Conservation (phyloP, 768 basidiomycete genomes). For the Hemileccinum rubropunctum region DNA sequence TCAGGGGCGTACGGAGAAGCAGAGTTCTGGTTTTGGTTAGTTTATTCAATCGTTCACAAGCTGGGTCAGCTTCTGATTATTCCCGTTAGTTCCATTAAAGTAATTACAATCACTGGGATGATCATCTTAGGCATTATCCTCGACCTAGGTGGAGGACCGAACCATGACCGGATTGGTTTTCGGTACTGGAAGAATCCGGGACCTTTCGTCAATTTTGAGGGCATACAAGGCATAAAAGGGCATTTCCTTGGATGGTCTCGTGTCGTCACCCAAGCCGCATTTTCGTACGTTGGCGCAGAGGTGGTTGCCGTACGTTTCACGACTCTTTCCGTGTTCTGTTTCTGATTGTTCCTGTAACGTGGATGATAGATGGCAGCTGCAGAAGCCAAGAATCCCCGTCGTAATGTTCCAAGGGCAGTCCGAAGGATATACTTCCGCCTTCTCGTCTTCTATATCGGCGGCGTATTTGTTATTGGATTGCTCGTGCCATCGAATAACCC, state of each 20-base stretch:
- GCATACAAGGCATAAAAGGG: constrained; percentile 40
- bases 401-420: constrained; percentile 35
- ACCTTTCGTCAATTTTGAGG: constrained; percentile 45
- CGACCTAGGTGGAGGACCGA: constrained; percentile 53
- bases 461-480: constrained; percentile 42
- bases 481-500: constrained; percentile 45
- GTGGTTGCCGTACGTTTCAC: constrained; percentile 32
- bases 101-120: constrained; percentile 41
- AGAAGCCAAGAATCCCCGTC: constrained; percentile 46
- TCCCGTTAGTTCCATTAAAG: constrained; percentile 45
- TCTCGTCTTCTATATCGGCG: constrained; percentile 33
- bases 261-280: constrained; percentile 54
- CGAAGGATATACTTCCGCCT: constrained; percentile 42
- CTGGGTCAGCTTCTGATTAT: background rate
- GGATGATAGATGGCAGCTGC: constrained; percentile 35
- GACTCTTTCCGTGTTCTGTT: background rate
- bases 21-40: constrained; percentile 44
- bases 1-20: constrained; percentile 39
- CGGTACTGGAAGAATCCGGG: constrained; percentile 51
- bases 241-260: constrained; percentile 48
- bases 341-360: background rate
- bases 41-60: background rate
- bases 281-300: constrained; percentile 56
- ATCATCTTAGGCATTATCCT: constrained; percentile 43
- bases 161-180: constrained; percentile 46